These are phyloP conservation scores for Chenopodium berlandieri DNA, from an alignment of 148 eudicot genomes.

Conservation along the genomic window DNA sequence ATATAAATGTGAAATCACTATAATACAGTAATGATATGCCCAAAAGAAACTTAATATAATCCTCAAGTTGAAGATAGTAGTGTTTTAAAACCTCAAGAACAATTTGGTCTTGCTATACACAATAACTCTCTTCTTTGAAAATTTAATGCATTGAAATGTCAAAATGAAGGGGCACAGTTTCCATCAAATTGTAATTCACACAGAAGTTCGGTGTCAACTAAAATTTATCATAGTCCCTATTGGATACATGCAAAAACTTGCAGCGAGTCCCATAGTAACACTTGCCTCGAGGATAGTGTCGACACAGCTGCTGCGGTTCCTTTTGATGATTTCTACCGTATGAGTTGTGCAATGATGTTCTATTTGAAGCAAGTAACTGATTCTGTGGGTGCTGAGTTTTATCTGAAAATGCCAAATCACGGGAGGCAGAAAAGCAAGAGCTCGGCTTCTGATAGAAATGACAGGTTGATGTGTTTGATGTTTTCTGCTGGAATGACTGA, in stretches of 20 bases:
- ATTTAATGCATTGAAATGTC: neutral
- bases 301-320: constrained; percentile 21
- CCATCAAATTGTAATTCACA: neutral
- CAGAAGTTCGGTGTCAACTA: neutral
- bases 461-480: neutral
- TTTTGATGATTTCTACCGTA: constrained; percentile 13
- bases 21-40: too few relatives aligned
- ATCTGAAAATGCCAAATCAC: neutral
- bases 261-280: constrained; percentile 28
- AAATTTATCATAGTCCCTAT: constrained; percentile 1
- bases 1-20: too few relatives aligned
- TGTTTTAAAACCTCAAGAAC: neutral
- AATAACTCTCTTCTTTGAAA: neutral
- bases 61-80: neutral
- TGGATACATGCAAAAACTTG: constrained; percentile 30
- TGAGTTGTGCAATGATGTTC: neutral
- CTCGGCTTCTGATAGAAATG: too few relatives aligned
- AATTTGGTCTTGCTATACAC: neutral
- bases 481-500: neutral
- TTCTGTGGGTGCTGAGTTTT: neutral
- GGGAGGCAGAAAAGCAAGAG: neutral
- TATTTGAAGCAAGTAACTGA: neutral
- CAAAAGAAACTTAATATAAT: too few relatives aligned
- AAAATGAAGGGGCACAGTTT: neutral
- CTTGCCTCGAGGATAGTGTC: constrained; percentile 28